phyloP scores from a whole-genome alignment of 192 early-diverging fungal genomes.

The Lobosporangium transversale region DNA sequence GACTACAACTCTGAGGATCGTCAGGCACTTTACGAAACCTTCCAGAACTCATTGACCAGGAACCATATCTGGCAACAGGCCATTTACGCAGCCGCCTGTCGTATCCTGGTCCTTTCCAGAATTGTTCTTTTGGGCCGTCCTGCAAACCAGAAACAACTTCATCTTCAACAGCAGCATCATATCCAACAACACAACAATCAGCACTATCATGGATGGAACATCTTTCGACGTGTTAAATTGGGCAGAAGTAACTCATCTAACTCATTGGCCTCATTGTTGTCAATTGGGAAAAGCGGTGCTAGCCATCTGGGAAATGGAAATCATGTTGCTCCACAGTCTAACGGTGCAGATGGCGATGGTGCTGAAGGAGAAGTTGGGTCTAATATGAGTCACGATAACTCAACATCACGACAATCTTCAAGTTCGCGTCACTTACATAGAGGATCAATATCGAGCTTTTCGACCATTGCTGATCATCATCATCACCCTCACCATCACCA shows the following conservation, averaged over 20 bases:
- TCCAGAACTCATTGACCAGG: constrained; percentile 54
- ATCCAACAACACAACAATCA: constrained; percentile 26
- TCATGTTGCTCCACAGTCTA: too few relatives aligned
- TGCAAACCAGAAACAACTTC: constrained; percentile 30
- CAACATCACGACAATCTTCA: constrained; percentile 23
- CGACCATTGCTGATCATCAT: not conserved
- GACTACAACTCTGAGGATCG: constrained; percentile 62
- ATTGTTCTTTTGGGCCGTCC: constrained; percentile 51
- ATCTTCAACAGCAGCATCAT: constrained; percentile 36
- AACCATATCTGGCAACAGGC: constrained; percentile 58
- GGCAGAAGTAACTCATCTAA: constrained; percentile 39
- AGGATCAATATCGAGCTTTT: constrained; percentile 6
- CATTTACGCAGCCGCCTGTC: constrained; percentile 52
- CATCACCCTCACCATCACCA: constrained; percentile 3
- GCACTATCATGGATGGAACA: constrained; percentile 42
- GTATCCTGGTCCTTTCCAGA: constrained; percentile 44
- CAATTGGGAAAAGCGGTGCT: constrained; percentile 18
- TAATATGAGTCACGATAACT: constrained; percentile 35
- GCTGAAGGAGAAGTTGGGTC: constrained; percentile 21
- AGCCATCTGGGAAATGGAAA: not conserved
- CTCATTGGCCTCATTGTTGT: constrained; percentile 35
- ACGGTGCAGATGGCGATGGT: constrained; percentile 39
- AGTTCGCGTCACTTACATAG: constrained; percentile 25
- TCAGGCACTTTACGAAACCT: constrained; percentile 49
- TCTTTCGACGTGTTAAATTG: constrained; percentile 34